Conservation (phyloP, 148 eudicot genomes). For the Simmondsia chinensis region DNA sequence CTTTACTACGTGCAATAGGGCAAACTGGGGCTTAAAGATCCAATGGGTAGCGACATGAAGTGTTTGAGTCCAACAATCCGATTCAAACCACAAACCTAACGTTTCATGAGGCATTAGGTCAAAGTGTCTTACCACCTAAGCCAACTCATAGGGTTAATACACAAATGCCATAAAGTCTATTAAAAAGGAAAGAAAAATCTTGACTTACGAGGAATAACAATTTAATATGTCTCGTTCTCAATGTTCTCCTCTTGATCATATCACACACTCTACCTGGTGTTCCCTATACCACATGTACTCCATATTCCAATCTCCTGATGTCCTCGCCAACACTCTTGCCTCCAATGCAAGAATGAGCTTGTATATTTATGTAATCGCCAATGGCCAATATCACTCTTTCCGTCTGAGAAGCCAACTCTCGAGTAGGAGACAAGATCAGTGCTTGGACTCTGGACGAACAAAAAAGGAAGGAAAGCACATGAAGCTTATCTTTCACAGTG, state of each 20-base stretch:
- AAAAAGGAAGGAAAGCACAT: slow-evolving; percentile 1
- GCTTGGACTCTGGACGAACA: slow-evolving; percentile 87
- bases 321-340: slow-evolving; percentile 97
- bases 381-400: slow-evolving; percentile 69
- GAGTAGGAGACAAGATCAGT: slow-evolving; percentile 83
- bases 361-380: slow-evolving; percentile 65
- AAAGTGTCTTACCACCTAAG: no score
- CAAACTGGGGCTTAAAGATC: no score
- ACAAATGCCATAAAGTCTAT: not conserved
- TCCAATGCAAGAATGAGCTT: slow-evolving; percentile 92
- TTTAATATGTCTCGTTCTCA: slow-evolving; percentile 74
- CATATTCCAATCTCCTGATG: slow-evolving; percentile 73
- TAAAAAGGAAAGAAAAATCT: not conserved
- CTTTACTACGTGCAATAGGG: no score
- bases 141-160: no score
- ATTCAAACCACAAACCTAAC: no score
- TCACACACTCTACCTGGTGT: slow-evolving; percentile 98
- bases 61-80: no score
- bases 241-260: slow-evolving; percentile 91
- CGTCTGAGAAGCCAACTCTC: slow-evolving; percentile 89
- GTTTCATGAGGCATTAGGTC: no score
- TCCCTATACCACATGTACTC: slow-evolving; percentile 95
- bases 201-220: slow-evolving; percentile 69
- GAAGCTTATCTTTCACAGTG: no score
- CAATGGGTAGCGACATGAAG: no score